Evolutionary conservation across 768 basidiomycete genomes (phyloP).

Genomic region (Podaxis carcinomalis): DNA sequence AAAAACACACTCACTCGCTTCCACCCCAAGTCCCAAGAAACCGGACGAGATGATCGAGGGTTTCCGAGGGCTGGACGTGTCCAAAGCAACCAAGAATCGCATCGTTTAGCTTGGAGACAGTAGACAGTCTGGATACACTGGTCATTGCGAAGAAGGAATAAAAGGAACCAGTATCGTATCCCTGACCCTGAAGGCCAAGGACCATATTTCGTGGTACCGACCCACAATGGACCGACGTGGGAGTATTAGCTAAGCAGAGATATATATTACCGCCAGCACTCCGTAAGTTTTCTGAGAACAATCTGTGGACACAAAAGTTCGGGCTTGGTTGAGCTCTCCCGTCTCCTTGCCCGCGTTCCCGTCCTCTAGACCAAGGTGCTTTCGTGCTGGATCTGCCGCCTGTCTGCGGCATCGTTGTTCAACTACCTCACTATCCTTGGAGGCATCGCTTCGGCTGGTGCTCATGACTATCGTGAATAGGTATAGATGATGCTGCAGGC

Average conservation of each 20-base stretch:
- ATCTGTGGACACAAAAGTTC: conserved; percentile 92
- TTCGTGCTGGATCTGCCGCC: conserved; percentile 15
- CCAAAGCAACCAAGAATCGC: conserved; percentile 60
- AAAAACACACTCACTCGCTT: conserved; percentile 62
- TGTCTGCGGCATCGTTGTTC: conserved; percentile 29
- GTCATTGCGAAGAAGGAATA: conserved; percentile 39
- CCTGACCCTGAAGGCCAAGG: neutral
- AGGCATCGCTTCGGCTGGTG: conserved; percentile 70
- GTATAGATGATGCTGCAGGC: conserved; percentile 23
- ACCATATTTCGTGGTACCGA: conserved; percentile 18
- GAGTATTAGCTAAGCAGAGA: conserved; percentile 40
- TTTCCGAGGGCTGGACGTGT: conserved; percentile 53
- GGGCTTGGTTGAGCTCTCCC: conserved; percentile 78
- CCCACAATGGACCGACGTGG: conserved; percentile 22
- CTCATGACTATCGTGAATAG: conserved; percentile 53
- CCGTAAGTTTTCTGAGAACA: conserved; percentile 43
- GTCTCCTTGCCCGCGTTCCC: conserved; percentile 94
- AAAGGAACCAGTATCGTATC: neutral
- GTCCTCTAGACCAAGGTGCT: conserved; percentile 62
- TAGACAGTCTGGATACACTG: conserved; percentile 37
- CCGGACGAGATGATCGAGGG: conserved; percentile 67
- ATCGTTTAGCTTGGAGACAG: conserved; percentile 55
- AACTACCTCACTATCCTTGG: conserved; percentile 42
- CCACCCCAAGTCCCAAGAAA: conserved; percentile 83
- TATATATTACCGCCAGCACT: conserved; percentile 23